Evolutionary conservation across 1,139 yeast genomes (phyloP).

Genomic region (Geotrichum reessii): DNA sequence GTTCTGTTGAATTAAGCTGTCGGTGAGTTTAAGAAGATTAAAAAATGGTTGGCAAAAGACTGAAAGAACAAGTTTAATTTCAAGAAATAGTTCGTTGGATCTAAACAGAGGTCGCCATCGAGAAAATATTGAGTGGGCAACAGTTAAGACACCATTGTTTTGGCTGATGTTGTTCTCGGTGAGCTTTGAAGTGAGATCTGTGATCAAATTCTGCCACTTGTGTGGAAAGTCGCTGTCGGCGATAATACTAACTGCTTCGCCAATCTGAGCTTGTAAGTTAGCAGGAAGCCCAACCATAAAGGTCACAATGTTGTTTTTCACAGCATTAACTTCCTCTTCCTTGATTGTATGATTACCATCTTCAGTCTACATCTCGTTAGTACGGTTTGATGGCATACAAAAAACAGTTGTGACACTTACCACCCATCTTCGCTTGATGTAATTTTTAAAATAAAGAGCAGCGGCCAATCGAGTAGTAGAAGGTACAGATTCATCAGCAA

Average conservation of each 20-base stretch:
- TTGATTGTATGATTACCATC: constrained; percentile 72
- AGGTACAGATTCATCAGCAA: constrained; percentile 56
- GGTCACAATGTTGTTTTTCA: constrained; percentile 72
- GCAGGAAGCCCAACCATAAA: constrained; percentile 79
- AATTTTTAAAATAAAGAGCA: constrained; percentile 84
- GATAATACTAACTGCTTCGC: constrained; percentile 85
- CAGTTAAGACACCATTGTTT: constrained; percentile 81
- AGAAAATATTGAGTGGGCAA: constrained; percentile 92
- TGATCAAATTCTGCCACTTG: constrained; percentile 75
- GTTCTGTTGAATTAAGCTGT: constrained; percentile 53
- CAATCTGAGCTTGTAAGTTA: constrained; percentile 77
- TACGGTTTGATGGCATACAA: background rate
- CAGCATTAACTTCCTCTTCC: constrained; percentile 53
- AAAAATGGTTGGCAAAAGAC: constrained; percentile 82
- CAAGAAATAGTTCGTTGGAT: constrained; percentile 82
- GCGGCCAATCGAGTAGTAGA: constrained; percentile 72
- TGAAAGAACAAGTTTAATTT: constrained; percentile 79
- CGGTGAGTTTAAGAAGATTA: constrained; percentile 59
- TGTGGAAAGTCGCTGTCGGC: constrained; percentile 97
- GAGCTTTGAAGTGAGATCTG: constrained; percentile 61
- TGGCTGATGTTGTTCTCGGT: constrained; percentile 59
- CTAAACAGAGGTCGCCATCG: constrained; percentile 95
- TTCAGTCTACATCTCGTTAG: constrained; percentile 44
- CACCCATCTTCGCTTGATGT: constrained; percentile 79
- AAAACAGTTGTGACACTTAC: constrained; percentile 19